Evolutionary conservation across 106 monocot genomes (phyloP).

Genomic region (Dioscorea alata): DNA sequence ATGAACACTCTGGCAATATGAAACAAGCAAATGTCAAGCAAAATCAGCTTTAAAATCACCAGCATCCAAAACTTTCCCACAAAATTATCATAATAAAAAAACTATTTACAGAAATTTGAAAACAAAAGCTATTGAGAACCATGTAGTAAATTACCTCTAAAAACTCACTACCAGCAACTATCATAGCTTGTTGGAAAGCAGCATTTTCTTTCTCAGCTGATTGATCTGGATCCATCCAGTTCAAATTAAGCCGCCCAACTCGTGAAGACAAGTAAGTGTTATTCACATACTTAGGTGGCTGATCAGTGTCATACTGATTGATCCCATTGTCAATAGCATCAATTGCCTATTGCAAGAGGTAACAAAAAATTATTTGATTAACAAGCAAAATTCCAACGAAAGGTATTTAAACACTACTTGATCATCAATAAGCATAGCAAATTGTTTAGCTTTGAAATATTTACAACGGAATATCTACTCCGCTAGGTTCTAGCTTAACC

Average conservation of each 20-base stretch:
- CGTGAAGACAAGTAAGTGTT: conserved; percentile 81
- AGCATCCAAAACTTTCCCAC: not conserved
- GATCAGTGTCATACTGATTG: conserved; percentile 81
- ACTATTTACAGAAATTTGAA: not conserved
- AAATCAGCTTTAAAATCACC: not conserved
- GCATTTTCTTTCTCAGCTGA: conserved; percentile 89
- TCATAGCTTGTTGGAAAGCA: conserved; percentile 82
- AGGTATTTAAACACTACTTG: not conserved
- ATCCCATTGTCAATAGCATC: conserved; percentile 99
- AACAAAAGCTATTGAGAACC: not conserved
- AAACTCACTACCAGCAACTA: conserved; percentile 83
- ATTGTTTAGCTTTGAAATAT: too few relatives aligned
- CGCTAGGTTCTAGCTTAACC: too few relatives aligned
- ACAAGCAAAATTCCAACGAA: not conserved
- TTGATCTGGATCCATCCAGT: conserved; percentile 94
- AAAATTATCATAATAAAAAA: too few relatives aligned
- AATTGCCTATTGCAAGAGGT: conserved; percentile 49
- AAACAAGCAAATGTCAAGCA: not conserved
- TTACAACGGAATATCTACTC: too few relatives aligned
- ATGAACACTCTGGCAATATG: conserved; percentile 7
- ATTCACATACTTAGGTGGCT: conserved; percentile 78
- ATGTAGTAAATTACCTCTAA: conserved; percentile 46
- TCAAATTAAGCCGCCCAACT: conserved; percentile 75
- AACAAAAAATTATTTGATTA: not conserved
- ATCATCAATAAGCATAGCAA: too few relatives aligned